Evolutionary conservation across 140 eudicot genomes (phyloP), one percentile per base, ranked within the genome.

Genomic region (Anethum foeniculum): DNA sequence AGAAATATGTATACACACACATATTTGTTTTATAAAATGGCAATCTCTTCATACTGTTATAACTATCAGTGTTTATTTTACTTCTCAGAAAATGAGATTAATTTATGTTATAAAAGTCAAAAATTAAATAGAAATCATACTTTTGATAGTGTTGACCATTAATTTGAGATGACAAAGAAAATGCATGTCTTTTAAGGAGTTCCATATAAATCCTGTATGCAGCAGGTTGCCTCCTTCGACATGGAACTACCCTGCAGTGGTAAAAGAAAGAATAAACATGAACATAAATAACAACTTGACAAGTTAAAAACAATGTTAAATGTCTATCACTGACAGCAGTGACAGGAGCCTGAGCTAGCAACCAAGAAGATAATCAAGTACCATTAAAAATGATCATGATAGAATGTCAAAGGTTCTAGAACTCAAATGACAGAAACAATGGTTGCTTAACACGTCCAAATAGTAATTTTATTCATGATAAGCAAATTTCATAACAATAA

Each of bases 161-260:
- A 77, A 92, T 82, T 41, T 86, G 89, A 80, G 93, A 86, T 80
- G 91, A 87, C 84, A 90, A 85, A 19, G 90, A 89, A 81, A 92
- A 92, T 41, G 88, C 86, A 82, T 92, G 91, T 87, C 97, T 89
- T 77, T 82, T 94, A 25, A 92, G 87, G 68, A 94, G 93, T 86
- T 92, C 98, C 89, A 94, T 74, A 81, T 90, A 94, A 65, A 94
- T 91, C 86, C 98, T 88, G 88, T 92, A 90, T 13, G 97, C 97
- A 38, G 88, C 95, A 69, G 97, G 97, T 54, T 90, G 90, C 80
- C 82, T 82, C 80, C 86, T 90, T 56, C 98, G 91, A 81, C 85
- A 72, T 47, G 96, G 98, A 69, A 92, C 85, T 43, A 89, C 95
- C 83, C 98, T 94, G 88, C 82, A 32, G 64, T 84, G 71, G 58